Percentiles rank a stretch among this genome's conserved stretches.
Conservation (phyloP, 2,329 filamentous ascomycete genomes). For the Onygenales sp. region DNA sequence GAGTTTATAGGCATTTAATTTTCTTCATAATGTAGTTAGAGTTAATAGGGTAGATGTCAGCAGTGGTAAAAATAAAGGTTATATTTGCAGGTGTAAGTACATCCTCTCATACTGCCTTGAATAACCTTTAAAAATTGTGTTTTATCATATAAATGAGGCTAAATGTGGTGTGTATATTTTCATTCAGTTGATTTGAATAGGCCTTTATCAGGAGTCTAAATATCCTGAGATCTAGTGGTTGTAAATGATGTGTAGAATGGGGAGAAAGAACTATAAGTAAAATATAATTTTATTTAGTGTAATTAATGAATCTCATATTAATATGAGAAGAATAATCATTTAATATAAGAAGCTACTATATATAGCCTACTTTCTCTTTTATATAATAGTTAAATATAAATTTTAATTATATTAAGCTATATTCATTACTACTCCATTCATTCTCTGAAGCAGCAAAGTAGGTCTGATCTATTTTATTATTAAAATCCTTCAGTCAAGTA, state of each 20-base stretch:
- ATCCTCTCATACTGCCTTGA: background rate
- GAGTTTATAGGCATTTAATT: background rate
- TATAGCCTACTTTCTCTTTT: too few relatives aligned
- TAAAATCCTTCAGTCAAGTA: conserved; percentile 1
- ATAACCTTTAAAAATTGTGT: background rate
- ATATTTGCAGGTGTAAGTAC: background rate
- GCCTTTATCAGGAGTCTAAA: background rate
- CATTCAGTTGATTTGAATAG: conserved; percentile 3
- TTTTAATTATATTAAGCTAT: too few relatives aligned
- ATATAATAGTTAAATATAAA: too few relatives aligned
- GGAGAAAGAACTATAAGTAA: background rate
- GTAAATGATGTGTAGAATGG: conserved; percentile 4
- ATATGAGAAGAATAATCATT: too few relatives aligned
- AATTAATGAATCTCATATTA: too few relatives aligned
- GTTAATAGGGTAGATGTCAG: background rate
- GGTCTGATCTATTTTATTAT: background rate
- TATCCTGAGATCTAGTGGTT: conserved; percentile 5
- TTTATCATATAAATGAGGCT: conserved; percentile 3
- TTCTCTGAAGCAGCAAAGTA: conserved; percentile 1
- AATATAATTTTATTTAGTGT: too few relatives aligned
- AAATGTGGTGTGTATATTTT: background rate
- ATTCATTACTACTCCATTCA: too few relatives aligned
- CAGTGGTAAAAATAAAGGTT: background rate
- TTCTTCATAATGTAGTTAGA: background rate
- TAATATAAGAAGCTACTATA: too few relatives aligned